These are phyloP conservation scores for Ceratocystiopsis brevicomis DNA, from an alignment of 2,329 filamentous ascomycete genomes.

Conservation along the genomic window DNA sequence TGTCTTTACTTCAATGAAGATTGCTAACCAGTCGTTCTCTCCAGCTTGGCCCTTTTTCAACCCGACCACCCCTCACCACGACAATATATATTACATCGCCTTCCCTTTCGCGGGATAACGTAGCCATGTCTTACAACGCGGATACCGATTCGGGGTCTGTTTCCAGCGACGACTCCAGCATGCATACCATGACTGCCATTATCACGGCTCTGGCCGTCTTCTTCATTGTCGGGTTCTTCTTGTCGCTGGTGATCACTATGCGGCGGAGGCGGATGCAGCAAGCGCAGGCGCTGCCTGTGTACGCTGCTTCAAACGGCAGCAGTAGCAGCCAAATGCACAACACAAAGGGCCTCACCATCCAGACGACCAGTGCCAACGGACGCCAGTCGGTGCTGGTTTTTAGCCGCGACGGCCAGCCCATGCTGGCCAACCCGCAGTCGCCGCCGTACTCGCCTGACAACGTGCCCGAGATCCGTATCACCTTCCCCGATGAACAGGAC, in stretches of 20 bases:
- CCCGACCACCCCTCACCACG: background rate
- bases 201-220: slow-evolving; percentile 63
- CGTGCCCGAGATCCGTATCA: slow-evolving; percentile 91
- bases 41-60: background rate
- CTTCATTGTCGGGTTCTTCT: slow-evolving; percentile 49
- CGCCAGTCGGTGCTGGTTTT: slow-evolving; percentile 58
- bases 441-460: slow-evolving; percentile 64
- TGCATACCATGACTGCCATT: slow-evolving; percentile 51
- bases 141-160: slow-evolving; percentile 13
- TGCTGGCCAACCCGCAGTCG: slow-evolving; percentile 56
- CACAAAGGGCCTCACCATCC: slow-evolving; percentile 35
- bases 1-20: background rate
- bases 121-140: slow-evolving; percentile 28
- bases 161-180: slow-evolving; percentile 19
- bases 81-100: background rate
- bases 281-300: slow-evolving; percentile 40
- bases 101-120: slow-evolving; percentile 10
- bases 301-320: slow-evolving; percentile 27
- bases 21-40: background rate
- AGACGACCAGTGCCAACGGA: slow-evolving; percentile 29
- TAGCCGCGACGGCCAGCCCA: slow-evolving; percentile 49
- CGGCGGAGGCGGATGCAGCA: slow-evolving; percentile 38
- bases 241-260: slow-evolving; percentile 51
- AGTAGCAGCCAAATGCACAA: slow-evolving; percentile 22
- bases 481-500: slow-evolving; percentile 90